Evolutionary conservation across 2,329 filamentous ascomycete species (phyloP), one percentile per base, ranked within the genome.

Genomic region (Neonectria coccinea): DNA sequence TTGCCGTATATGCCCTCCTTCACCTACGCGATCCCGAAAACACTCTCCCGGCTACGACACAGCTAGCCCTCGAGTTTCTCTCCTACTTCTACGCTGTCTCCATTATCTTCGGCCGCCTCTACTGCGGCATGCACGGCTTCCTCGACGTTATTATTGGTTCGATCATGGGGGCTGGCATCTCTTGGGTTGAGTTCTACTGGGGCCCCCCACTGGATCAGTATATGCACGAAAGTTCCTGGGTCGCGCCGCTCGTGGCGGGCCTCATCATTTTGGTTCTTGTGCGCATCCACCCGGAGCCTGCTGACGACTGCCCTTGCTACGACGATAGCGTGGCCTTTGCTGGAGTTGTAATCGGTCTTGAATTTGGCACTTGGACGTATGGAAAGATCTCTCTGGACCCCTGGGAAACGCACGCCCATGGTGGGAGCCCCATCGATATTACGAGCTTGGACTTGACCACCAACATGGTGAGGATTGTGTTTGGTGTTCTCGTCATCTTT

Each of bases 121-220:
- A 99, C 82, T 99, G 96, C 76, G 96, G 96, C 66, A 99, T 99
- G 96, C 96, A 99, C 80, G 96, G 96, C 11, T 97, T 98, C 80
- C 84, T 96, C 47, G 96, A 99, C 78, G 94, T 98, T 25, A 80
- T 96, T 14, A 79, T 96, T 61, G 96, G 96, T 7, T 93, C 91
- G 59, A 73, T 89, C 14, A 85, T 97, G 60, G 96, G 96, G 33
- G 91, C 89, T 11, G 79, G 86, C 56, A 86, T 91, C 67, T 85
- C 85, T 25, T 76, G 86, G 29, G 69, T 88, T 66, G 88, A 91
- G 74, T 89, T 88, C 74, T 83, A 87, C 71, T 87, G 86, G 67
- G 87, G 85, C 9, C 82, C 86, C 1, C 77, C 81, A 3, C 86
- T 97, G 63, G 92, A 97, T 69, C 80, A 84, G 18, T 95, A 89